Evolutionary conservation across 495 filamentous ascomycete species (phyloP), one percentile per base, ranked within the genome.

Genomic region (Penicillium paxilli): DNA sequence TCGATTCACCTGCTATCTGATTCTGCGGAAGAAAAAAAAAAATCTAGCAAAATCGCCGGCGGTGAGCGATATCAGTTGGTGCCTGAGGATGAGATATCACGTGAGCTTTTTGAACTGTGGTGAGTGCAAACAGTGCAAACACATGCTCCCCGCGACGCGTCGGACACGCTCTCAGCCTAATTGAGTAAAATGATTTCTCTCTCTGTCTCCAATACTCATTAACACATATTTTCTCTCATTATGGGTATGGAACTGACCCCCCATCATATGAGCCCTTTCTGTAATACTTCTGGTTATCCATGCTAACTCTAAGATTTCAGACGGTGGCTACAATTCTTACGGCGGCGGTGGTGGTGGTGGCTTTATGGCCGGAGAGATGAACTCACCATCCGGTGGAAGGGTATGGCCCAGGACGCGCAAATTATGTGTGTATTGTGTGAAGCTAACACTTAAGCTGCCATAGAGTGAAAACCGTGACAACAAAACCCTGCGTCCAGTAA

Each of bases 401-500:
- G 75, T 77, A 64, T 37, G 23, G 17, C 10, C 3, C 12, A 21
- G 0, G n/a, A 42, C 11, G 21, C 40, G 38, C 23, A 24, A 26
- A 45, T 19, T 5, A 20, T 25, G 8, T 3, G n/a, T 20, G 8
- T 41, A 33, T 21, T 22, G 12, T 47, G 19, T 1, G n/a, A 47
- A 37, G 3, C 9, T 26, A 47, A 24, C 16, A 35, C 22, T 33
- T 2, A 4, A 23, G 1, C 7, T 37, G 17, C 22, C 9, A 42
- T 22, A 67, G 64, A 40, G 33, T 37, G 52, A 59, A 22, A 68
- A 72, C 47, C 49, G 63, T 47, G 82, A 86, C 53, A 80, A 85
- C 65, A 82, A 92, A 38, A 92, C 88, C 44, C 81, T 98, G 53
- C 87, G 93, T 40, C 92, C 94, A 0, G 87, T 96, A 35, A 98